Base-by-base conservation (phyloP, 1,139 yeast species). In the Sugiyamaella xylanicola region DNA sequence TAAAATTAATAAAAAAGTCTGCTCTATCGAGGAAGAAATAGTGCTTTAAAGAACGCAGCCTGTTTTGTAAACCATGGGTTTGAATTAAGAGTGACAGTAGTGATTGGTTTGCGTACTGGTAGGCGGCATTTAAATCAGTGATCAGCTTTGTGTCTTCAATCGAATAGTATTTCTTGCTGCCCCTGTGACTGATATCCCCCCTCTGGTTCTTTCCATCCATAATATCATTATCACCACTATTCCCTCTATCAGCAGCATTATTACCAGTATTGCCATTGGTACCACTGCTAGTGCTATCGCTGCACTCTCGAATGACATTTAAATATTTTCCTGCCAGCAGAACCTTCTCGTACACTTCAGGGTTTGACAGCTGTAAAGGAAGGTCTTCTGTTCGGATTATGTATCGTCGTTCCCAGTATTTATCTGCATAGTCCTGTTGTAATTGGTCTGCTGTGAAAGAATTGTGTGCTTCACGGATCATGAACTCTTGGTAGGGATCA, bases 321-420 rank as follows among this genome's bases (percentile, higher is more conserved):
- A 92, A 73, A 63, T 86, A 86, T 68, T 90, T 91, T 1, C 99
- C 99, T 0, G 97, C 90, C 52, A 84, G 76, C 25, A 93, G 73
- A 0, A 93, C 79, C 67, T 87, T 86, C 51, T 75, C 75, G 63
- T 86, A 88, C 1, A 84, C 69, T 1, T 78, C 82, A n/a, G 75
- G 75, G 51, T 75, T 72, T 7, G 76, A 70, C 53, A 92, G 81
- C 62, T 86, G 93, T 53, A 80, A 78, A 2, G 95, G 83, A 20
- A 91, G 67, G 0, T 95, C 96, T 65, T 88, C 95, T 53, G 81
- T 80, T 53, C 93, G 77, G 8, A 91, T 77, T 9, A 89, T 81
- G 68, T 82, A 93, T 56, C 90, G 82, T 58, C 89, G 89, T 55
- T 87, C 88, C 98, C 98, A 93, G 65, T 87, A 85, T 58, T 86